Conservation (phyloP, 331 rosid genomes). For the Pyracantha coccinea region DNA sequence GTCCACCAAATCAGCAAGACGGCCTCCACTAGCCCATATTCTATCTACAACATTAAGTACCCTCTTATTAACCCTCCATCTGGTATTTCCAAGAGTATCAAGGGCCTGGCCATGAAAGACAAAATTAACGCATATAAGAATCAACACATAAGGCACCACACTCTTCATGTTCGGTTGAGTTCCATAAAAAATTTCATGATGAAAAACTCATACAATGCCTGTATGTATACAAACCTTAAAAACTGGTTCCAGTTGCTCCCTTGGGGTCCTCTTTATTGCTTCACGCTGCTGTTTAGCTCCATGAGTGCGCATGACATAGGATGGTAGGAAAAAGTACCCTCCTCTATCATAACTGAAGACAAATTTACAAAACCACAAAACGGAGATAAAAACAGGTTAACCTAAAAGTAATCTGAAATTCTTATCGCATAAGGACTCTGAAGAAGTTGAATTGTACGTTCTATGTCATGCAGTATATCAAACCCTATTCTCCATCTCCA, state of each 20-base stretch:
- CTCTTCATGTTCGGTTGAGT: neutral
- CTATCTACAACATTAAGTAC: conserved; percentile 71
- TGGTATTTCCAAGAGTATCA: conserved; percentile 78
- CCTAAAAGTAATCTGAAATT: neutral
- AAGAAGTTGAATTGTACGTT: neutral
- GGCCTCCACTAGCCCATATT: conserved; percentile 88
- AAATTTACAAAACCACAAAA: neutral
- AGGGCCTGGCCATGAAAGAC: conserved; percentile 51
- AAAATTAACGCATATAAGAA: neutral
- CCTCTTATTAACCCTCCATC: conserved; percentile 83
- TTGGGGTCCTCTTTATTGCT: conserved; percentile 67
- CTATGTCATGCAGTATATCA: neutral
- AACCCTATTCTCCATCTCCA: neutral
- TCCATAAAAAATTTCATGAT: neutral
- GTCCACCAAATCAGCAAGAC: conserved; percentile 84
- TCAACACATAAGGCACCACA: neutral
- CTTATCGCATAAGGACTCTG: neutral
- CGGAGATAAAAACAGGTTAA: neutral
- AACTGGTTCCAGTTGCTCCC: conserved; percentile 63
- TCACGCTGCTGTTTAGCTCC: conserved; percentile 91
- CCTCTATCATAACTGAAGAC: conserved; percentile 79
- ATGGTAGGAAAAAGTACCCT: conserved; percentile 83
- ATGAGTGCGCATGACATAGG: conserved; percentile 86
- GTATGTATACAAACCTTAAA: conserved; percentile 59
- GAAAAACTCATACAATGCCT: neutral